These are phyloP conservation scores for Aspergillus tubingensis DNA, from an alignment of 2,329 filamentous ascomycete species.

Conservation along the genomic window DNA sequence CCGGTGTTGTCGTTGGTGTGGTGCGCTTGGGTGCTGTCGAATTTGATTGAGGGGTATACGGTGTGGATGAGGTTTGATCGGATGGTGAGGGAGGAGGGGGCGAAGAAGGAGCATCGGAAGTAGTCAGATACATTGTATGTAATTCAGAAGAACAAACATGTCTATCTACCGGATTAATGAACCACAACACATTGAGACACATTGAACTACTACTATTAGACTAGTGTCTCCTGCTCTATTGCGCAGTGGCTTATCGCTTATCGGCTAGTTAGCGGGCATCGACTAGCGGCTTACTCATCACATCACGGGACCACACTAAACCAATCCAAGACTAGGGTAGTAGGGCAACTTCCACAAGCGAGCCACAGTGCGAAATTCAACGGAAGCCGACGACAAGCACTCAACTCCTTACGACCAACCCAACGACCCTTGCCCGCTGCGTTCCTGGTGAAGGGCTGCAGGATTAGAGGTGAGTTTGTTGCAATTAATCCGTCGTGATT, in stretches of 20 bases:
- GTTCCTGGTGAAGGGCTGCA: constrained; percentile 50
- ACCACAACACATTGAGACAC: too few species aligned
- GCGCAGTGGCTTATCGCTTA: not conserved
- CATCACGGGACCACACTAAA: constrained; percentile 31
- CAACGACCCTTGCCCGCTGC: constrained; percentile 43
- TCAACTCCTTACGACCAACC: constrained; percentile 41
- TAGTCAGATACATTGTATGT: constrained; percentile 5
- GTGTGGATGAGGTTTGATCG: constrained; percentile 50
- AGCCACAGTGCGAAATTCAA: constrained; percentile 50
- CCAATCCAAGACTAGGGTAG: constrained; percentile 31
- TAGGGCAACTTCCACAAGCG: constrained; percentile 49
- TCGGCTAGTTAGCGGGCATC: constrained; percentile 8
- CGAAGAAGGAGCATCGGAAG: constrained; percentile 33
- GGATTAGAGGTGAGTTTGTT: constrained; percentile 45
- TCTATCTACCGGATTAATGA: too few species aligned
- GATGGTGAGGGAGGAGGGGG: constrained; percentile 44
- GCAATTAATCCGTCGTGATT: constrained; percentile 18
- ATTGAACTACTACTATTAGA: too few species aligned
- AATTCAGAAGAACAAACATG: not conserved
- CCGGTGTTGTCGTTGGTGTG: constrained; percentile 51
- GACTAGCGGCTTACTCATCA: constrained; percentile 1
- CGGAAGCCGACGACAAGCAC: constrained; percentile 41
- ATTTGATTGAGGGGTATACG: constrained; percentile 56
- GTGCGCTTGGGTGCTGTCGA: constrained; percentile 56
- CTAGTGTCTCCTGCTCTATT: too few species aligned